Base-by-base conservation (phyloP, 345 rosid genomes). In the Pelargonium nanum region DNA sequence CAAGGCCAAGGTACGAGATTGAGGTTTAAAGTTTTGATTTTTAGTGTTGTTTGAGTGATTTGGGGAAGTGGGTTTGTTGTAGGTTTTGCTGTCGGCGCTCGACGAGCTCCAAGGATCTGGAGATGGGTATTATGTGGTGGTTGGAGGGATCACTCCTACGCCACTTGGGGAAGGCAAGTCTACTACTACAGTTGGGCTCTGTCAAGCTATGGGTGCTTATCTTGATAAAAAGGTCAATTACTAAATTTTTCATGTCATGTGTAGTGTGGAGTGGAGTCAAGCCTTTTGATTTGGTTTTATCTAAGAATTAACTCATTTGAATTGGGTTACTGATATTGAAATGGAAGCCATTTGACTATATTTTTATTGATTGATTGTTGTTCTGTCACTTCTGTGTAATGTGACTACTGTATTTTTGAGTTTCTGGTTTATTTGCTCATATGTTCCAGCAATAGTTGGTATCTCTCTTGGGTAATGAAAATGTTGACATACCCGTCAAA, bases 101-200 rank as follows among this genome's bases (percentile, higher is more conserved):
- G 94, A 85, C 62, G 97, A 87, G 70, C 84, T 87, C 61, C 56
- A 87, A 77, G 88, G 77, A 73, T 74, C 75, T 69, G 67, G 69
- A 26, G 88, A 89, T 75, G 99, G 97, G 0, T 93, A 84, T 70
- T 93, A 87, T 68, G 96, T 89, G 62, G 97, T 89, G 72, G 96
- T 93, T 40, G 99, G 97, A 58, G 99, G 99, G 63, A 93, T 89
- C 56, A 89, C 99, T 63, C 99, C 99, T n/a, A 89, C 99, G 57
- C 99, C 97, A 28, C 91, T 93, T 30, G 99, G 99, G 25, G 99
- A 93, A 76, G 99, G 99, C 76, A 93, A 93, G 62, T 84, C 94
- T 5, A 93, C 99, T 34, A 93, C 99, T 25, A 89, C 95, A 16
- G 95, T 92, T 26, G 97, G 98, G 4, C 86, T 93, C 66, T 89